Conservation (phyloP, 1,284 basidiomycete genomes). For the Neolentinus lepideus region DNA sequence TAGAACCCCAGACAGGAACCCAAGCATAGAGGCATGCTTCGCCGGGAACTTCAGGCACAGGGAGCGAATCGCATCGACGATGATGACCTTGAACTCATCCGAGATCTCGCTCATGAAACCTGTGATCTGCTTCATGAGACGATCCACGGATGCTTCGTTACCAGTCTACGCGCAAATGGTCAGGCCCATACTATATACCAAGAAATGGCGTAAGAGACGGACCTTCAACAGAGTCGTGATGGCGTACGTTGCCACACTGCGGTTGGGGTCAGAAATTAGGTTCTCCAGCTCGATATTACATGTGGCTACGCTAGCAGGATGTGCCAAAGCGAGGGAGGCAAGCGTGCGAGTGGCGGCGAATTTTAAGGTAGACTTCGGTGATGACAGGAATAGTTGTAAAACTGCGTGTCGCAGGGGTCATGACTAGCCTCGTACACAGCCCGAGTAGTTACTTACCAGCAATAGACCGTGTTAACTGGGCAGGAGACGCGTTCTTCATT, state of each 20-base stretch:
- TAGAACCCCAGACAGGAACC: constrained; percentile 90
- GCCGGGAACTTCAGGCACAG: constrained; percentile 98
- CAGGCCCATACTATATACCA: too few relatives aligned
- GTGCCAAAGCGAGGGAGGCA: constrained; percentile 78
- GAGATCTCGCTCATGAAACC: constrained; percentile 99
- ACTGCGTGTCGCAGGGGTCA: constrained; percentile 37
- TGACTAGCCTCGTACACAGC: constrained; percentile 2
- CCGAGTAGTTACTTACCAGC: constrained; percentile 51
- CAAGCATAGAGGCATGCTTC: constrained; percentile 93
- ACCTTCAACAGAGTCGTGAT: constrained; percentile 98
- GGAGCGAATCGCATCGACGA: constrained; percentile 97
- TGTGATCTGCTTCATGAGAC: constrained; percentile 99
- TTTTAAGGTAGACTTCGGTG: constrained; percentile 90
- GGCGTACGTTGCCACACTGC: constrained; percentile 96
- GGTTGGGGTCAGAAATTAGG: constrained; percentile 93
- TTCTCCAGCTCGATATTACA: constrained; percentile 99
- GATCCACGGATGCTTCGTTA: constrained; percentile 97
- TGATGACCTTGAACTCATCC: constrained; percentile 99
- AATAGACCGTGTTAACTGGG: constrained; percentile 84
- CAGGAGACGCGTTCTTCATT: constrained; percentile 76
- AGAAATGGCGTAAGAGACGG: too few relatives aligned
- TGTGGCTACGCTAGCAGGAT: constrained; percentile 81
- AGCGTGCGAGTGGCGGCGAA: constrained; percentile 97
- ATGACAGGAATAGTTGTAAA: constrained; percentile 89
- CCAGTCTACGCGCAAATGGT: constrained; percentile 58